These are phyloP conservation scores for Botrytis medusae DNA, from an alignment of 2,329 filamentous ascomycete genomes.

Conservation along the genomic window DNA sequence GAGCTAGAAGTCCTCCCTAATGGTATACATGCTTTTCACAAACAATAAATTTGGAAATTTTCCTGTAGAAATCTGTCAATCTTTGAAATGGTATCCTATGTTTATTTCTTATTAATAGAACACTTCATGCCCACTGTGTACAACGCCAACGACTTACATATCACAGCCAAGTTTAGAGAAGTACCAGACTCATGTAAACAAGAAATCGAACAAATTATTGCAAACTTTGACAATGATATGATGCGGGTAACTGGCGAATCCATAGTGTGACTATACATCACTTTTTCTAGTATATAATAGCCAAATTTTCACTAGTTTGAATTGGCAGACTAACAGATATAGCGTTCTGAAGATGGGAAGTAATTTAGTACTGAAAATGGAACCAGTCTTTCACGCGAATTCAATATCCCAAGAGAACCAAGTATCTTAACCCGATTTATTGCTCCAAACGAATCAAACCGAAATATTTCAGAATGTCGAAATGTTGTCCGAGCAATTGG, in stretches of 20 bases:
- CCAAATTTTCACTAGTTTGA: rapidly evolving
- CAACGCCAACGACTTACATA: neutral
- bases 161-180: neutral
- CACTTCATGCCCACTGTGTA: neutral
- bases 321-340: neutral
- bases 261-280: neutral
- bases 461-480: neutral
- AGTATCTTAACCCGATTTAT: neutral
- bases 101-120: neutral
- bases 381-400: neutral
- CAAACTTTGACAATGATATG: neutral
- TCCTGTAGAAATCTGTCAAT: neutral
- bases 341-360: too few relatives aligned
- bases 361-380: neutral
- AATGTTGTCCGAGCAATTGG: neutral
- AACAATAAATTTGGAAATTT: neutral
- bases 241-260: neutral
- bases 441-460: neutral
- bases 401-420: neutral
- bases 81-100: neutral
- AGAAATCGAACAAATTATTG: neutral
- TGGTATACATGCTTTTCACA: too few relatives aligned
- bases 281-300: neutral
- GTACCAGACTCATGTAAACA: rapidly evolving
- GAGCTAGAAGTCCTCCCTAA: too few relatives aligned